A percentile compares a stretch with the other conserved stretches of the same genome.
Conservation (phyloP, 345 rosid genomes). For the Linum trigynum region DNA sequence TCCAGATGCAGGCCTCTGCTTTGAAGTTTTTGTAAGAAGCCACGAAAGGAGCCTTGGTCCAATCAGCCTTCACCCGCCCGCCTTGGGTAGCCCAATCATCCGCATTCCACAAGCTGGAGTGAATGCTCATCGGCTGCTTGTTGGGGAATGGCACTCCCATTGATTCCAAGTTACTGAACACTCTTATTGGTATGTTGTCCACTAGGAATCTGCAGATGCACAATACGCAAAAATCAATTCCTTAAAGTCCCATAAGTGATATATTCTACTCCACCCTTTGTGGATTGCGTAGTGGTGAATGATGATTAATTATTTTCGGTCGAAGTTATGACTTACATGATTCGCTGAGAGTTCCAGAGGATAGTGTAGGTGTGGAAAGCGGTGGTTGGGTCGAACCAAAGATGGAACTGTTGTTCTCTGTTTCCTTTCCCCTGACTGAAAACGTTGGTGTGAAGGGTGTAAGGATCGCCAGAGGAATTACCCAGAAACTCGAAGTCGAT, state of each 20-base stretch:
- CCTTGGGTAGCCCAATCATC: background rate
- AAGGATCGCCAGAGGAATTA: constrained; percentile 30
- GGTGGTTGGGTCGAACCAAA: constrained; percentile 35
- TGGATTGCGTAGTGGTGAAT: no score
- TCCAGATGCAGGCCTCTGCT: background rate
- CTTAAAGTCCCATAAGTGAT: background rate
- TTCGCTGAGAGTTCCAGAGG: constrained; percentile 49
- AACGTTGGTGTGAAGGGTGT: no score
- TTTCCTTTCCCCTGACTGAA: no score
- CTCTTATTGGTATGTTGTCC: background rate
- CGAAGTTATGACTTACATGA: constrained; percentile 49
- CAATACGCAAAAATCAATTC: background rate
- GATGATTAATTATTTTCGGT: no score
- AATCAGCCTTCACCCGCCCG: background rate
- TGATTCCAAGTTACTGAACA: background rate
- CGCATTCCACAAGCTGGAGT: no score
- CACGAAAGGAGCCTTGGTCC: background rate
- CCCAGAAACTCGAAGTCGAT: constrained; percentile 77
- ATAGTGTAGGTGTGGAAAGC: constrained; percentile 67
- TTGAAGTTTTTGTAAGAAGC: constrained; percentile 1
- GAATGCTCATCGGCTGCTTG: no score
- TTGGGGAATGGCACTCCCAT: background rate
- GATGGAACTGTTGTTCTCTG: no score
- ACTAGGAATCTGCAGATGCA: background rate
- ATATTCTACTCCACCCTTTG: no score